These are phyloP conservation scores for Prunella vulgaris DNA, from an alignment of 257 asterid species.

Conservation along the genomic window DNA sequence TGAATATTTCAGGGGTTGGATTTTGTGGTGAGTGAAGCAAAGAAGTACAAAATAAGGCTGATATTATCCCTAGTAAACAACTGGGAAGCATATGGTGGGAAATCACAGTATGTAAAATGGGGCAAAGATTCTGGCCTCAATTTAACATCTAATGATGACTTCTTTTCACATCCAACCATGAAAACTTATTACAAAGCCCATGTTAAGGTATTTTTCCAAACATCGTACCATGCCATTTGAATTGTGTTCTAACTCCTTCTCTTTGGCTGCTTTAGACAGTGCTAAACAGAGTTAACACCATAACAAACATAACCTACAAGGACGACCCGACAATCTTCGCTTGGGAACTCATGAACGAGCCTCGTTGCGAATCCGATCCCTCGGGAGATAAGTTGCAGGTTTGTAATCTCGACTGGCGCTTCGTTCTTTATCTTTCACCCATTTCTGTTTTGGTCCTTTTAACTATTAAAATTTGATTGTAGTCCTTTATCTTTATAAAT, in stretches of 20 bases:
- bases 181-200: constrained; percentile 74
- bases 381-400: constrained; percentile 83
- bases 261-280: constrained; percentile 46
- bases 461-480: too few species aligned
- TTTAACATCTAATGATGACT: constrained; percentile 84
- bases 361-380: constrained; percentile 83
- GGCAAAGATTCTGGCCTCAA: constrained; percentile 80
- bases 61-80: constrained; percentile 77
- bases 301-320: constrained; percentile 77
- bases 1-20: constrained; percentile 57
- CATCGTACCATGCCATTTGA: background rate
- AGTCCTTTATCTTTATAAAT: too few species aligned
- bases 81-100: constrained; percentile 97
- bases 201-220: constrained; percentile 45
- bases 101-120: constrained; percentile 93
- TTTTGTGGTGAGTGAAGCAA: constrained; percentile 88
- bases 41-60: constrained; percentile 70
- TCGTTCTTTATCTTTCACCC: too few species aligned
- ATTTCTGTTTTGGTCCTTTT: too few species aligned
- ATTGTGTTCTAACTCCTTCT: background rate
- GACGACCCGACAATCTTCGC: constrained; percentile 86
- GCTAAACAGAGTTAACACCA: constrained; percentile 63
- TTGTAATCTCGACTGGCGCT: background rate
- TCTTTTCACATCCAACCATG: constrained; percentile 76
- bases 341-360: constrained; percentile 96